phyloP scores from a whole-genome alignment of 495 filamentous ascomycete genomes.

The Annulohypoxylon bovei region DNA sequence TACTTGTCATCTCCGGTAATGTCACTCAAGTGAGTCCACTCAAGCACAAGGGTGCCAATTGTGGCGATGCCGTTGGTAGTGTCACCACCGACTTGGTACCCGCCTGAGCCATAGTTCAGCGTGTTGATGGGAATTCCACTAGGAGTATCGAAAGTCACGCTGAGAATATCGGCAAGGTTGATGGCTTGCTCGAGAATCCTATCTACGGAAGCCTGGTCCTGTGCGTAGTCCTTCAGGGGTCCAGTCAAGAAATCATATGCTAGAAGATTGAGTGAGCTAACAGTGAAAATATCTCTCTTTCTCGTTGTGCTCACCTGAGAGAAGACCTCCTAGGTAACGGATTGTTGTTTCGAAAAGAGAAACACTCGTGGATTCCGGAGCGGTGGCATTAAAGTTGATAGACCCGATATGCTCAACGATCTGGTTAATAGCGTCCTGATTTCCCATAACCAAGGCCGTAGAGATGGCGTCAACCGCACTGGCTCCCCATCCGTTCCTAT shows the following conservation, averaged over 20 bases:
- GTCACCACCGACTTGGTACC: constrained; percentile 56
- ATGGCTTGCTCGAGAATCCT: constrained; percentile 72
- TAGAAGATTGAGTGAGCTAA: constrained; percentile 24
- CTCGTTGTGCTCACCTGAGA: constrained; percentile 62
- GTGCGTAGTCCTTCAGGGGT: constrained; percentile 65
- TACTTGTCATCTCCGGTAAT: constrained; percentile 75
- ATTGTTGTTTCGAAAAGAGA: constrained; percentile 93
- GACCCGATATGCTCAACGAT: constrained; percentile 74
- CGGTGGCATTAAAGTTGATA: constrained; percentile 74
- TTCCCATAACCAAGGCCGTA: constrained; percentile 81
- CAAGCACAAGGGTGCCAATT: constrained; percentile 78
- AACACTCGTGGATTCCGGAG: constrained; percentile 56
- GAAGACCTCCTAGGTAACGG: constrained; percentile 81
- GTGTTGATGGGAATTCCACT: constrained; percentile 81
- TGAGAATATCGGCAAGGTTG: constrained; percentile 75
- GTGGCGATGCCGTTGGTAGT: constrained; percentile 74
- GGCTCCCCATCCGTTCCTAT: constrained; percentile 87
- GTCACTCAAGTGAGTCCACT: constrained; percentile 87
- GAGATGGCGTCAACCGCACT: constrained; percentile 83
- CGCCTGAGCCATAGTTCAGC: constrained; percentile 64
- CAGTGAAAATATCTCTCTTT: not conserved
- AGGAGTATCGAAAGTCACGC: constrained; percentile 79
- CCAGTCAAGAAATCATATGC: constrained; percentile 84
- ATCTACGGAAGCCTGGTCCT: constrained; percentile 59
- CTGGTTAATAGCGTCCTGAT: constrained; percentile 70